phyloP scores from a whole-genome alignment of 192 early-diverging fungal species.

The Allomyces macrogynus region DNA sequence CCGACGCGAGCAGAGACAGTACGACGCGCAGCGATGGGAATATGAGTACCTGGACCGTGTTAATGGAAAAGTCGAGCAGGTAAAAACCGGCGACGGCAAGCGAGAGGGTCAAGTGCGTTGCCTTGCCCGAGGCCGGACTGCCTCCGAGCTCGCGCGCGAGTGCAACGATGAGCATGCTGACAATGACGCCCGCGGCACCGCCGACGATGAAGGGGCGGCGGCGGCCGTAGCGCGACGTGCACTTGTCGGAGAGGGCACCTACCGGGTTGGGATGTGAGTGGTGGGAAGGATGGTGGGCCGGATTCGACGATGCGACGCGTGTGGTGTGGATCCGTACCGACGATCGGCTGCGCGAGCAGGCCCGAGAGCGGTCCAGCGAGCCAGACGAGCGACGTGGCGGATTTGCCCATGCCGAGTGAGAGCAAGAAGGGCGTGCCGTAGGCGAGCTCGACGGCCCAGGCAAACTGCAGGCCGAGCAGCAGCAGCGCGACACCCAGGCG shows the following conservation, averaged over 20 bases:
- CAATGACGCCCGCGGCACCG: constrained; percentile 35
- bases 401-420: constrained; percentile 36
- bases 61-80: constrained; percentile 81
- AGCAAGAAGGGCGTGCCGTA: constrained; percentile 56
- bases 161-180: constrained; percentile 48
- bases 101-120: constrained; percentile 22
- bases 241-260: constrained; percentile 62
- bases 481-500: too few relatives aligned
- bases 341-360: constrained; percentile 5
- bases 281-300: constrained; percentile 1
- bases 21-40: too few relatives aligned
- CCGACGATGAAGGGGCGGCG: constrained; percentile 67
- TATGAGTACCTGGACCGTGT: constrained; percentile 47
- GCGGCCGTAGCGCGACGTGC: constrained; percentile 47
- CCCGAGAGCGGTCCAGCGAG: constrained; percentile 54
- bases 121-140: neutral
- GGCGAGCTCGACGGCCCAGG: constrained; percentile 10
- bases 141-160: constrained; percentile 42
- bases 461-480: neutral
- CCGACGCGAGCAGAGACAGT: too few relatives aligned
- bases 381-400: constrained; percentile 55
- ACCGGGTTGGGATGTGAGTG: constrained; percentile 22
- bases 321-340: neutral
- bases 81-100: constrained; percentile 70
- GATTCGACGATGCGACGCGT: too few relatives aligned